phyloP scores from a whole-genome alignment of 106 monocot species.

The Amphibolis antarctica region DNA sequence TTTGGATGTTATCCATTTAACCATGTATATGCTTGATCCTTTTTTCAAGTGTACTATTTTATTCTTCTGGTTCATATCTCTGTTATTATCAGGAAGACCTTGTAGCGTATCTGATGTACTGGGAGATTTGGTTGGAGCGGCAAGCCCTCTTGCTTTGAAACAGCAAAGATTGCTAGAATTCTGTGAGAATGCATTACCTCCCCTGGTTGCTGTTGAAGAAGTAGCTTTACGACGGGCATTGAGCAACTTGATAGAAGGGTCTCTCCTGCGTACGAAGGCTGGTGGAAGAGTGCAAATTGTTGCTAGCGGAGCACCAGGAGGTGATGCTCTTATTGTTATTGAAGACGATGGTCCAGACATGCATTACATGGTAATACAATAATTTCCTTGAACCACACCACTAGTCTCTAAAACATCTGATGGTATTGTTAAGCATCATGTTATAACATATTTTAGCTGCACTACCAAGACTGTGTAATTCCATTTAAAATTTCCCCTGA shows the following conservation, averaged over 20 bases:
- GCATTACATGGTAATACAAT: conserved; percentile 76
- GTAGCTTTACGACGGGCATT: conserved; percentile 70
- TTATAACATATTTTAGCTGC: too few species aligned
- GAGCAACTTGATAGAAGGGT: conserved; percentile 88
- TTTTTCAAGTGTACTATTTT: background rate
- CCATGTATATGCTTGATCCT: too few species aligned
- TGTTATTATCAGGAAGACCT: conserved; percentile 75
- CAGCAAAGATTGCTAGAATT: conserved; percentile 50
- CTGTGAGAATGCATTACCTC: conserved; percentile 20
- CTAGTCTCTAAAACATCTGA: background rate
- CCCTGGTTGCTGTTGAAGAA: conserved; percentile 73
- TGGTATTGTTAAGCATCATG: too few species aligned
- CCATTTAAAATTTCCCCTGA: too few species aligned
- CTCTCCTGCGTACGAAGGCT: conserved; percentile 54
- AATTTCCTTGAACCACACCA: background rate
- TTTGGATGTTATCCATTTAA: too few species aligned
- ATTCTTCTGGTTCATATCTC: conserved; percentile 8
- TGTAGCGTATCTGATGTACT: conserved; percentile 55
- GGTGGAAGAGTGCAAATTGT: conserved; percentile 63
- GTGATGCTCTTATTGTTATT: conserved; percentile 62
- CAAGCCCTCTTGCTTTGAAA: conserved; percentile 47
- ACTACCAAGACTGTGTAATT: too few species aligned
- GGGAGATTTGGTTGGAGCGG: conserved; percentile 66
- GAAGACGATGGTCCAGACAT: conserved; percentile 94
- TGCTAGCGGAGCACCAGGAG: conserved; percentile 60